Percentiles rank a stretch among this genome's conserved stretches.
phyloP scores from a whole-genome alignment of 108 stramenopile genomes.

The Nitzschia palea region DNA sequence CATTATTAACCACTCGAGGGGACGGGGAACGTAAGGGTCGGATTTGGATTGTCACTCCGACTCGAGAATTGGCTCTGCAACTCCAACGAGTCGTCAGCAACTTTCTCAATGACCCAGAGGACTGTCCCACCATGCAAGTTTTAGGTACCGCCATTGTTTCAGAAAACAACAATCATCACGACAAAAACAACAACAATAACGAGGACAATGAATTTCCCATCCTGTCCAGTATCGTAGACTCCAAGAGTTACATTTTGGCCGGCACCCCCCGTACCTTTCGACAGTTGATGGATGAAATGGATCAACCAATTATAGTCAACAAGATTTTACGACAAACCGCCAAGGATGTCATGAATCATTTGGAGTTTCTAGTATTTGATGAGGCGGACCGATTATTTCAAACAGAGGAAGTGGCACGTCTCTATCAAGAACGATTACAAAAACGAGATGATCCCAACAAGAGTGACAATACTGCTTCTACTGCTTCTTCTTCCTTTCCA shows the following conservation, averaged over 20 bases:
- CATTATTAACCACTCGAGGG: conserved; percentile 41
- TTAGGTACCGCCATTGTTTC: conserved; percentile 14
- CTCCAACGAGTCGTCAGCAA: conserved; percentile 59
- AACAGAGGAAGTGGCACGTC: conserved; percentile 56
- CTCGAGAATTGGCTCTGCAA: conserved; percentile 64
- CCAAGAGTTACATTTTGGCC: conserved; percentile 41
- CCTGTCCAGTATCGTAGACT: background rate
- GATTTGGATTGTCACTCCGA: conserved; percentile 70
- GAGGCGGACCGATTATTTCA: conserved; percentile 77
- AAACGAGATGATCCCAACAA: background rate
- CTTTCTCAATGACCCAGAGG: conserved; percentile 21
- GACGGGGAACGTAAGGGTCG: conserved; percentile 20
- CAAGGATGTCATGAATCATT: conserved; percentile 24
- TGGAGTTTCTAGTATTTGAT: conserved; percentile 63
- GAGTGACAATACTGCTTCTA: background rate
- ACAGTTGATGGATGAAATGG: conserved; percentile 25
- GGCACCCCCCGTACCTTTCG: conserved; percentile 59
- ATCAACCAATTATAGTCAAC: conserved; percentile 11
- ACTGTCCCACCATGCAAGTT: conserved; percentile 21
- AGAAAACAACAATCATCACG: no score
- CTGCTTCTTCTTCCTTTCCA: background rate
- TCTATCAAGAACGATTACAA: background rate
- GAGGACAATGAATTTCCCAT: conserved; percentile 22
- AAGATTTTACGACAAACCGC: background rate
- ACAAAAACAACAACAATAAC: conserved; percentile 12